Base-by-base conservation (phyloP, 2,329 filamentous ascomycete genomes). In the Hypoxylon sp. region DNA sequence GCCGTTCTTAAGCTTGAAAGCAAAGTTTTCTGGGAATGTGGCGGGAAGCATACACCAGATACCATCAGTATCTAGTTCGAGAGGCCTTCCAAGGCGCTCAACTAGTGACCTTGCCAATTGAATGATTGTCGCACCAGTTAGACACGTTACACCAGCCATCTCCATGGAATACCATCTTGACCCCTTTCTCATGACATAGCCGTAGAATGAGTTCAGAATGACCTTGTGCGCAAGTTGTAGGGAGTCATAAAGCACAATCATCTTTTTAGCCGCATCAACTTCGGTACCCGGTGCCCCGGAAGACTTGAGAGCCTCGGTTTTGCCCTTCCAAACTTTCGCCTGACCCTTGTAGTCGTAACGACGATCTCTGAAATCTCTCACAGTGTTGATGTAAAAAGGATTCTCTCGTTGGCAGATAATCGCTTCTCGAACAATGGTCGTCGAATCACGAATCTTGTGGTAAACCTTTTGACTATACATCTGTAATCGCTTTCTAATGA, bases 11-110 rank as follows among this genome's bases (percentile, higher is more conserved):
- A 98, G 82, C 75, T 92, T 97, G 84, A 99, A 98, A 0, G 90
- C 86, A 75, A 98, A 98, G 80, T 99, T 98, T 76, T 99, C 96
- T 0, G 96, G 96, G 74, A 99, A 99, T 0, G 93, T 96, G 0
- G 93, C 95, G 0, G 96, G 96, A 74, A 99, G 86, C 87, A 99
- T 99, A 81, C 96, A 99, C 97, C 96, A 99, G 75, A 99, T 99
- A 87, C 97, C 96, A 77, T 99, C 96, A 2, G 96, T 99, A 79
- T 99, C 96, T 52, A 99, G 85, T 79, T 99, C 96, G 57, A 99
- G 85, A 0, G 96, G 96, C 62, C 96, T 88, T 23, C 96, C 96
- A 38, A 99, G 92, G 6, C 96, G 89, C 78, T 99, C 96, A 3
- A 99, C 95, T 1, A 99, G 87, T 74, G 96, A 91, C 76, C 95